Percentiles rank a stretch among this genome's conserved stretches.
Conservation (phyloP, 768 basidiomycete genomes). For the Russula vinacea region DNA sequence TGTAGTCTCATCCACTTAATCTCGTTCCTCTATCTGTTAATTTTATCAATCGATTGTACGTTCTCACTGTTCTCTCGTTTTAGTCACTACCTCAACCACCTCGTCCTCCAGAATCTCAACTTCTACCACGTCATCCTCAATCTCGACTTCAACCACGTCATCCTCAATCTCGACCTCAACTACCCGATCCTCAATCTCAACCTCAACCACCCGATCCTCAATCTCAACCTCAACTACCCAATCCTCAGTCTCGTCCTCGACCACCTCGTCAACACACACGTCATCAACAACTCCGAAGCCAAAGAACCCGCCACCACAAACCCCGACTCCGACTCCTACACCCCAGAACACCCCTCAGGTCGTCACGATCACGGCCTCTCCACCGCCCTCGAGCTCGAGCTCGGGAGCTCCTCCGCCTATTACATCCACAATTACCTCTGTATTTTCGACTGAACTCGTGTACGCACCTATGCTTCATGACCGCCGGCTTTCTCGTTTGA, state of each 20-base stretch:
- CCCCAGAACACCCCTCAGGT: neutral
- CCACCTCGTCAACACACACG: neutral
- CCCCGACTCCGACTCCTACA: neutral
- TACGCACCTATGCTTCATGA: neutral
- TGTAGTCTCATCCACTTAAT: no score
- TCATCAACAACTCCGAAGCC: neutral
- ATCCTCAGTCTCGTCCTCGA: neutral
- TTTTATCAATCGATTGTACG: no score
- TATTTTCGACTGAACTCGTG: conserved; percentile 11
- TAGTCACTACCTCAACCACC: neutral
- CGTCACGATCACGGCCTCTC: neutral
- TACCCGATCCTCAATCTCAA: neutral
- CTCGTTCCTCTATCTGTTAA: no score
- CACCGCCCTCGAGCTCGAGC: no score
- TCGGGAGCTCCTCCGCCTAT: neutral
- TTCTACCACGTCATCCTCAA: no score
- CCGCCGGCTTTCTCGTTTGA: neutral
- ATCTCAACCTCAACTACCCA: neutral
- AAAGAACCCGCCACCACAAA: neutral
- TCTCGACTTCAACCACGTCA: no score
- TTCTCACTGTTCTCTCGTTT: no score
- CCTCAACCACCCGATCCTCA: neutral
- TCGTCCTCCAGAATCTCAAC: neutral
- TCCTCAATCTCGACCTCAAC: neutral
- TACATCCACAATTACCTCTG: conserved; percentile 11